Conservation (phyloP, 768 basidiomycete genomes). For the Lactifluus subvellereus region DNA sequence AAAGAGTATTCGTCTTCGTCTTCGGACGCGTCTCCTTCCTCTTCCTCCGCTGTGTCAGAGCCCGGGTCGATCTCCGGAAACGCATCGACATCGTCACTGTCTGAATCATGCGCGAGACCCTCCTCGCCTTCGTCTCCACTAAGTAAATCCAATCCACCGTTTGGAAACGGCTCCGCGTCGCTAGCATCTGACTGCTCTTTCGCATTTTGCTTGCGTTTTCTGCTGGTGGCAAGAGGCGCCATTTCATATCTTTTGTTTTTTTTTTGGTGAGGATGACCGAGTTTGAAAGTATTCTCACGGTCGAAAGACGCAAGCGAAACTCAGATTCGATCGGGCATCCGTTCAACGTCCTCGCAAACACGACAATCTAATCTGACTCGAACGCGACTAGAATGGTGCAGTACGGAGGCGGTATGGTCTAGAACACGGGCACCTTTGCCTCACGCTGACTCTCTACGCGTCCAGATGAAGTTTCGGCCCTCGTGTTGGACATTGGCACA, state of each 20-base stretch:
- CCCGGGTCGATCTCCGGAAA: conserved; percentile 53
- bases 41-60: conserved; percentile 43
- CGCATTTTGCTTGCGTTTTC: conserved; percentile 54
- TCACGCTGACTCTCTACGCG: conserved; percentile 1
- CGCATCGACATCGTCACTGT: conserved; percentile 58
- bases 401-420: conserved; percentile 72
- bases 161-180: conserved; percentile 32
- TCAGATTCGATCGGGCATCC: conserved; percentile 30
- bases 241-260: conserved; percentile 25
- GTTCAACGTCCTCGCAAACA: neutral
- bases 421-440: neutral
- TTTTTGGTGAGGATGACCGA: neutral
- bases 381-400: conserved; percentile 57
- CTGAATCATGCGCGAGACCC: conserved; percentile 35
- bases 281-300: conserved; percentile 19
- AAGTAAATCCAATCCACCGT: conserved; percentile 58
- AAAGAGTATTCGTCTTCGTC: conserved; percentile 35
- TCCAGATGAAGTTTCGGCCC: conserved; percentile 91
- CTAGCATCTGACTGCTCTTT: conserved; percentile 35
- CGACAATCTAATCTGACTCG: neutral
- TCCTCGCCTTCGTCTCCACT: conserved; percentile 63
- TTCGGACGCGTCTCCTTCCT: conserved; percentile 54
- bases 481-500: conserved; percentile 92
- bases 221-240: conserved; percentile 34
- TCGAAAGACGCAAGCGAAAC: neutral